Evolutionary conservation across 805 yeast genomes (phyloP).

Genomic region (Spathaspora girioi): DNA sequence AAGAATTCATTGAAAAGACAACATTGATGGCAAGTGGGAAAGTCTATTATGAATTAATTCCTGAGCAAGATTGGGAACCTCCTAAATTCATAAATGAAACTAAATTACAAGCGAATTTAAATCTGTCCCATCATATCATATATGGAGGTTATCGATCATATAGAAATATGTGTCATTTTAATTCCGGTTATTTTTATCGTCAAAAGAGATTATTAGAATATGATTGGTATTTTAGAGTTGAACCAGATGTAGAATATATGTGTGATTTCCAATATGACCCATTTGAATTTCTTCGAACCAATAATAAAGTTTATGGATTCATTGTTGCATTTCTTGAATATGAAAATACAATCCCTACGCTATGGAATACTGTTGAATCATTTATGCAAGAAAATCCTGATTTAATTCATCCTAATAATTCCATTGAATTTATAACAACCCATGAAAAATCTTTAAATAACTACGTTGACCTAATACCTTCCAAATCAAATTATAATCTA

Average conservation of each 20-base stretch:
- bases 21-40: constrained; percentile 43
- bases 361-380: constrained; percentile 46
- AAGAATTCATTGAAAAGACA: constrained; percentile 39
- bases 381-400: constrained; percentile 46
- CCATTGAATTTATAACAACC: constrained; percentile 45
- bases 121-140: constrained; percentile 22
- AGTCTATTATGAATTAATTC: constrained; percentile 39
- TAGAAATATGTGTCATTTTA: constrained; percentile 70
- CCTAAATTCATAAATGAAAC: constrained; percentile 31
- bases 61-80: constrained; percentile 37
- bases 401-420: constrained; percentile 43
- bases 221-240: constrained; percentile 60
- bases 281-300: constrained; percentile 38
- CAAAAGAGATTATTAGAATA: constrained; percentile 42
- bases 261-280: constrained; percentile 60
- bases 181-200: constrained; percentile 58
- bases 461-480: constrained; percentile 9
- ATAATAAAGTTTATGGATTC: constrained; percentile 49
- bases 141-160: constrained; percentile 51
- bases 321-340: constrained; percentile 49
- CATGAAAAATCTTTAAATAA: constrained; percentile 31
- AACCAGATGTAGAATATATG: constrained; percentile 52
- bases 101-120: constrained; percentile 23
- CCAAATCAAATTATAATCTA: constrained; percentile 42
- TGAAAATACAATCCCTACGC: constrained; percentile 48